Evolutionary conservation across 1,284 basidiomycete species (phyloP).

Genomic region (Phaffia rhodozyma): DNA sequence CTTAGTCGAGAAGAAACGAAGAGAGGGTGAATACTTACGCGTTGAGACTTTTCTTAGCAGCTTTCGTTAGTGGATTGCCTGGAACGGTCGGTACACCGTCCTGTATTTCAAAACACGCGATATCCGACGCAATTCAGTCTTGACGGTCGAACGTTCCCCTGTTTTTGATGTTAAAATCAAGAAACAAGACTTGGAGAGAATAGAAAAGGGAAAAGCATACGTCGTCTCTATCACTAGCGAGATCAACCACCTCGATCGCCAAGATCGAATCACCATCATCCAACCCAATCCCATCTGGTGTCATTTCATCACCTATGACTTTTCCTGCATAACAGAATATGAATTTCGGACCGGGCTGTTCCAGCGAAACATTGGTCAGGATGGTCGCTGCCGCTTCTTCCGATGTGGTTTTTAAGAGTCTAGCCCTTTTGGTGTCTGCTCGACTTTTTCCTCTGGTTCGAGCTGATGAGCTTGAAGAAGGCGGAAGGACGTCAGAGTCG

Average conservation of each 20-base stretch:
- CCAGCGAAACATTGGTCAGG: neutral
- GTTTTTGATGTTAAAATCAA: neutral
- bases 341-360: constrained; percentile 35
- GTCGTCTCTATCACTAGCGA: too few species aligned
- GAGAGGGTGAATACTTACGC: too few species aligned
- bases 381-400: neutral
- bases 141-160: neutral
- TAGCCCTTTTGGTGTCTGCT: neutral
- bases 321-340: constrained; percentile 66
- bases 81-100: too few species aligned
- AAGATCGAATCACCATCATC: constrained; percentile 72
- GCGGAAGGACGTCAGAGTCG: neutral
- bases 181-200: neutral
- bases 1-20: too few species aligned
- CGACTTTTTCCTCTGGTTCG: neutral
- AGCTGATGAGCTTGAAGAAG: neutral
- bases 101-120: neutral
- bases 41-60: too few species aligned
- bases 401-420: neutral
- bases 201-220: too few species aligned
- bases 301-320: constrained; percentile 57
- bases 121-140: constrained; percentile 1
- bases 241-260: constrained; percentile 71
- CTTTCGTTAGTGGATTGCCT: too few species aligned
- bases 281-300: constrained; percentile 69